A percentile compares a stretch with the other conserved stretches of the same genome.
These are phyloP conservation scores for Teratosphaeria epicoccoides DNA, from an alignment of 2,329 filamentous ascomycete genomes.

Conservation along the genomic window DNA sequence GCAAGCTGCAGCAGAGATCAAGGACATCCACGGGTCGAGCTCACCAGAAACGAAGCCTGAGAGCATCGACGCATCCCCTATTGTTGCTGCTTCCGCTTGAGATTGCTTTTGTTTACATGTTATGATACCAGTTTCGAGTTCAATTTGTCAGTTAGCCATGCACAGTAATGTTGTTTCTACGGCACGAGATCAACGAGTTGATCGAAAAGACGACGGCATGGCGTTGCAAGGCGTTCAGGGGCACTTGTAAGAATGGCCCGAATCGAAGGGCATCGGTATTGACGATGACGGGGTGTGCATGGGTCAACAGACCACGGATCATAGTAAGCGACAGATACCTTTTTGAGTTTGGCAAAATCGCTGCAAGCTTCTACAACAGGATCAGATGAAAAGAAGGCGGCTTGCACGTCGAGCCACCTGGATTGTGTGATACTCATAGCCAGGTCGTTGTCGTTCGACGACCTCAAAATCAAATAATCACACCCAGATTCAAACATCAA, in stretches of 20 bases:
- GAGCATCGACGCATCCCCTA: conserved; percentile 21
- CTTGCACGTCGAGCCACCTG: not conserved
- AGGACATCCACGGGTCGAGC: conserved; percentile 26
- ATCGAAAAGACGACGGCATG: not conserved
- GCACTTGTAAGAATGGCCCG: not conserved
- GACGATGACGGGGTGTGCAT: not conserved
- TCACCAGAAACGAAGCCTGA: conserved; percentile 26
- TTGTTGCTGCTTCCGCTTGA: conserved; percentile 18
- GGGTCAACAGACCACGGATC: not conserved
- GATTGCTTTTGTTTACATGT: not conserved
- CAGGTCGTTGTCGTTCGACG: not conserved
- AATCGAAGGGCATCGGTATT: not conserved
- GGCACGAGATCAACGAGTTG: not conserved
- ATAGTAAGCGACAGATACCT: not conserved
- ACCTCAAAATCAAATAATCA: not conserved
- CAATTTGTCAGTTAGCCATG: conserved; percentile 1
- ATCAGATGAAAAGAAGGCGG: not conserved
- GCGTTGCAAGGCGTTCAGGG: not conserved
- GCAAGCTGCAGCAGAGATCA: conserved; percentile 23
- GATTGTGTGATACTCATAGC: not conserved
- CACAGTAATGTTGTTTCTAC: not conserved
- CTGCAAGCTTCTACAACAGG: not conserved
- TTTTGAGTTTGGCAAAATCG: not conserved
- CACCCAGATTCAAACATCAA: not conserved
- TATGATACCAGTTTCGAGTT: not conserved